phyloP scores from a whole-genome alignment of 495 filamentous ascomycete species.

The Penicillium maclennaniae region DNA sequence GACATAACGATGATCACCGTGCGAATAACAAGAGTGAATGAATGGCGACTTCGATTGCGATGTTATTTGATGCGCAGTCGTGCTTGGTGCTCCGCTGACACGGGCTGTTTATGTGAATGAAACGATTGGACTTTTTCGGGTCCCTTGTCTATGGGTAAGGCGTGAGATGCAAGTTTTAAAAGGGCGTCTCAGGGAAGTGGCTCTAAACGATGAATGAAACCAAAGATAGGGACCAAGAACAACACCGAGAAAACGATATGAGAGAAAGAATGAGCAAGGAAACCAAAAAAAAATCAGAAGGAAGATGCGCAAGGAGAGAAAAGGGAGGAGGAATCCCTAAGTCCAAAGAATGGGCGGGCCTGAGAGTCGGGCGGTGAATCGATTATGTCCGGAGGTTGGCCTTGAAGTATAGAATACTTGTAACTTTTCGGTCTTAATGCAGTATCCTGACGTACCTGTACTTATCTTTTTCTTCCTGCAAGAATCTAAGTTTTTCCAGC shows the following conservation, averaged over 20 bases:
- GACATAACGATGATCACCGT: slow-evolving; percentile 28
- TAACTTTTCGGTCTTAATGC: not conserved
- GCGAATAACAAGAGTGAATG: not conserved
- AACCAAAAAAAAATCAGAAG: slow-evolving; percentile 10
- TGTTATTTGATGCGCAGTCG: not conserved
- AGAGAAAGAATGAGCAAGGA: slow-evolving; percentile 7
- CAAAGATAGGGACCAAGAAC: slow-evolving; percentile 13
- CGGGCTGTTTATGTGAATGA: not conserved
- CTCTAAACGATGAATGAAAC: slow-evolving; percentile 9
- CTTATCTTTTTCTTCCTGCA: slow-evolving; percentile 1
- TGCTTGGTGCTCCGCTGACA: not conserved
- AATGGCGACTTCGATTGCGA: not conserved
- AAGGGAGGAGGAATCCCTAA: slow-evolving; percentile 25
- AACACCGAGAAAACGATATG: slow-evolving; percentile 8
- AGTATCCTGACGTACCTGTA: slow-evolving; percentile 1
- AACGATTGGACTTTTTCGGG: slow-evolving; percentile 9
- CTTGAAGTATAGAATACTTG: not conserved
- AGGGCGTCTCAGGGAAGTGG: slow-evolving; percentile 1
- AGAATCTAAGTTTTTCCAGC: slow-evolving; percentile 15
- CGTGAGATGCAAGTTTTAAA: not conserved
- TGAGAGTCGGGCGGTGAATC: slow-evolving; percentile 29
- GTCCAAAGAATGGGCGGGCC: slow-evolving; percentile 14
- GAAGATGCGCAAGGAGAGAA: slow-evolving; percentile 20
- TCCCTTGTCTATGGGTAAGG: slow-evolving; percentile 8
- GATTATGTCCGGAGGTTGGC: slow-evolving; percentile 12